A percentile compares a stretch with the other conserved stretches of the same genome.
Conservation (phyloP, 2,329 filamentous ascomycete species). For the Emergomyces pasteurianus region DNA sequence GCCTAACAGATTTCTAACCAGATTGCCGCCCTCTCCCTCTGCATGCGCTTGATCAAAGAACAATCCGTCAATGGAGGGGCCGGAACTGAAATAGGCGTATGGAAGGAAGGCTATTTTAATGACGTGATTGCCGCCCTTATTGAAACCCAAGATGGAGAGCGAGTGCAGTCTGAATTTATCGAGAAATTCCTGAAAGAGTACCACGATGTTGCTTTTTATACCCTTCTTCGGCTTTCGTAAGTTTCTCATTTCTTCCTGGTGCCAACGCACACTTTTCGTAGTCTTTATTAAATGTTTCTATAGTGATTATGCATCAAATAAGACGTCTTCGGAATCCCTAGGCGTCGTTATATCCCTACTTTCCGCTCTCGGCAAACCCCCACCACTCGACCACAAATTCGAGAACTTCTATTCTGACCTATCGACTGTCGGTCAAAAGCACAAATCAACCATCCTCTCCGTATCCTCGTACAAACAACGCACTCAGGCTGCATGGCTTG, state of each 20-base stretch:
- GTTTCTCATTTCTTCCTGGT: conserved; percentile 19
- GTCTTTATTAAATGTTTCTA: conserved; percentile 4
- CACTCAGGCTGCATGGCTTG: conserved; percentile 78
- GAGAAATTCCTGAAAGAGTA: conserved; percentile 67
- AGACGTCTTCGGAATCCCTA: conserved; percentile 19
- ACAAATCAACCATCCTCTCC: conserved; percentile 54
- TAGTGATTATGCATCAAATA: conserved; percentile 25
- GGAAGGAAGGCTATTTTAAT: conserved; percentile 56
- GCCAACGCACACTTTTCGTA: neutral
- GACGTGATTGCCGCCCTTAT: conserved; percentile 54
- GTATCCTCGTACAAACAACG: conserved; percentile 61
- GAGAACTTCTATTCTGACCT: conserved; percentile 29
- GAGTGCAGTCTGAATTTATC: conserved; percentile 58
- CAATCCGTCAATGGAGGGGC: conserved; percentile 49
- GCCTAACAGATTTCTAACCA: conserved; percentile 20
- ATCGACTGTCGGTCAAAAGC: conserved; percentile 44
- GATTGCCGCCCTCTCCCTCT: conserved; percentile 59
- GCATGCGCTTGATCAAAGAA: conserved; percentile 74
- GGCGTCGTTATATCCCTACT: conserved; percentile 29
- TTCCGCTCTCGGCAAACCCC: conserved; percentile 53
- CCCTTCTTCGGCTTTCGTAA: conserved; percentile 62
- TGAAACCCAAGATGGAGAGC: conserved; percentile 43
- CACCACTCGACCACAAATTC: conserved; percentile 31
- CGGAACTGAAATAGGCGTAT: conserved; percentile 52
- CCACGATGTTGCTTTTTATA: conserved; percentile 76